phyloP scores from a whole-genome alignment of 2,329 filamentous ascomycete genomes.

The Penicillium verrucosum region DNA sequence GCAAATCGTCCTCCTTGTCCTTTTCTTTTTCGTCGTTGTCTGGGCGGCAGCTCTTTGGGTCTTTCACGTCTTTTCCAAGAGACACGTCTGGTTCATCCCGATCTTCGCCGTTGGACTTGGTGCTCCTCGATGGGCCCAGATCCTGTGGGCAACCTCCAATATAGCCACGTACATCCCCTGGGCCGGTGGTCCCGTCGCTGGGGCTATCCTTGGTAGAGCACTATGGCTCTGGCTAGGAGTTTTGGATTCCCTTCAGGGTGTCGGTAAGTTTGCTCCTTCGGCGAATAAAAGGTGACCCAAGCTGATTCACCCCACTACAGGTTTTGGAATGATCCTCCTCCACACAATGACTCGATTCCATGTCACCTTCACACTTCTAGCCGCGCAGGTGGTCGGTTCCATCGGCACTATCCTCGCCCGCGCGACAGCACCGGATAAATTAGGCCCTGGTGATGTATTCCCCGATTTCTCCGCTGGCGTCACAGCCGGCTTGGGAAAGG shows the following conservation, averaged over 20 bases:
- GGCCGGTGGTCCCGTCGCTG: slow-evolving; percentile 50
- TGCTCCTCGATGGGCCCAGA: slow-evolving; percentile 64
- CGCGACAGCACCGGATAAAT: slow-evolving; percentile 58
- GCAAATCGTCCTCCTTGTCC: slow-evolving; percentile 53
- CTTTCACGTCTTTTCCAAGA: slow-evolving; percentile 55
- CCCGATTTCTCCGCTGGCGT: slow-evolving; percentile 57
- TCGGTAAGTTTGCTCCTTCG: slow-evolving; percentile 35
- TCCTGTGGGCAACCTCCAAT: slow-evolving; percentile 61
- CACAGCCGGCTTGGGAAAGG: slow-evolving; percentile 13
- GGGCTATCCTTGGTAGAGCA: slow-evolving; percentile 55
- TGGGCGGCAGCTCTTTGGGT: slow-evolving; percentile 50
- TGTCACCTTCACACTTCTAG: slow-evolving; percentile 59
- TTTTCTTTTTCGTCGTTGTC: slow-evolving; percentile 51
- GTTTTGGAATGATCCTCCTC: slow-evolving; percentile 65
- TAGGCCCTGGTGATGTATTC: slow-evolving; percentile 59
- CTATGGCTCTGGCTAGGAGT: slow-evolving; percentile 67
- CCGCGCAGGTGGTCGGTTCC: slow-evolving; percentile 60
- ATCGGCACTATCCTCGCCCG: slow-evolving; percentile 61
- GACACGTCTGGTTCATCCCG: slow-evolving; percentile 65
- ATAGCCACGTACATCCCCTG: slow-evolving; percentile 63
- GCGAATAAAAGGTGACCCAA: not conserved
- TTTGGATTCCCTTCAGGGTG: slow-evolving; percentile 62
- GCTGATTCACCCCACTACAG: slow-evolving; percentile 18
- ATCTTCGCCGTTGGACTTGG: slow-evolving; percentile 65
- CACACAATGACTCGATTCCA: slow-evolving; percentile 64